Evolutionary conservation across 1,284 basidiomycete species (phyloP).

Genomic region (Puccinia brachypodii): DNA sequence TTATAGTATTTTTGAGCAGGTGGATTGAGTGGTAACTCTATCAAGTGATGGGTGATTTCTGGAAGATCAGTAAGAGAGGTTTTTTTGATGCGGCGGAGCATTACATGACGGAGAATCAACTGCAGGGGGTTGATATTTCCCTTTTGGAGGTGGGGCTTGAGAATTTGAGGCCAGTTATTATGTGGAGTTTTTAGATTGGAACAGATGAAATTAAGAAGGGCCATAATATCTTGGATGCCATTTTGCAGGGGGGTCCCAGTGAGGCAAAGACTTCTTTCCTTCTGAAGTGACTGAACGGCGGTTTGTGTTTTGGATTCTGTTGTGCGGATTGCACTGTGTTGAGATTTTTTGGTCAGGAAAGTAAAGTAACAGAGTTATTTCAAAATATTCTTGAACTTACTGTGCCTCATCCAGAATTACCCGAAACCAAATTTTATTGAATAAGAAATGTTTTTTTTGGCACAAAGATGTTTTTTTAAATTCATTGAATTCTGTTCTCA

Average conservation of each 20-base stretch:
- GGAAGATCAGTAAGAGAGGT: background rate
- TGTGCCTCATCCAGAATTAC: slow-evolving; percentile 97
- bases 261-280: slow-evolving; percentile 86
- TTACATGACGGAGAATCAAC: background rate
- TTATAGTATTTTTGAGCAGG: background rate
- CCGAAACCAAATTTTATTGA: slow-evolving; percentile 71
- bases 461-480: background rate
- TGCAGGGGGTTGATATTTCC: slow-evolving; percentile 3
- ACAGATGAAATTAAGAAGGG: slow-evolving; percentile 92
- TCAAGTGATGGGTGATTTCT: background rate
- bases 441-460: background rate
- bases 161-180: background rate
- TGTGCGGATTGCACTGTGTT: slow-evolving; percentile 74
- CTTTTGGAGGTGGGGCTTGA: background rate
- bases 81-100: background rate
- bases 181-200: slow-evolving; percentile 62
- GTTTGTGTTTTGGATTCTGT: slow-evolving; percentile 86
- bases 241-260: slow-evolving; percentile 99
- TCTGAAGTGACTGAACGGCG: slow-evolving; percentile 89
- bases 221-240: slow-evolving; percentile 95
- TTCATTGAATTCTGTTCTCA: background rate
- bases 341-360: background rate
- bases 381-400: slow-evolving; percentile 67
- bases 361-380: too few species aligned
- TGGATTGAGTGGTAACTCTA: background rate